phyloP scores from a whole-genome alignment of 2,329 filamentous ascomycete species.

The Clonostachys byssicola region DNA sequence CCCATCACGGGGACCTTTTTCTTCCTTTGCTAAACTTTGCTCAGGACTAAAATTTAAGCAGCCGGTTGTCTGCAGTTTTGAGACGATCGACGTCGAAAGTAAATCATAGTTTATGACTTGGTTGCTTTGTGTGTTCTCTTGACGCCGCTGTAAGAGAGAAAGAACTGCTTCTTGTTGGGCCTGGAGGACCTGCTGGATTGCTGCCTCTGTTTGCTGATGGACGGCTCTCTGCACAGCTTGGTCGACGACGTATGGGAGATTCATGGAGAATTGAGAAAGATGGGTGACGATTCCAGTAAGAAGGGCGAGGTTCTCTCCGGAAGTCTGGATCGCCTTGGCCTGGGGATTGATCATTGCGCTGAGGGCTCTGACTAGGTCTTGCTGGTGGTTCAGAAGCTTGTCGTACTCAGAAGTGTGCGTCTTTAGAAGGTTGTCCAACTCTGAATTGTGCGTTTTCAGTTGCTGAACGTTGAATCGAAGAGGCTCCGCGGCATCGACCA shows the following conservation, averaged over 20 bases:
- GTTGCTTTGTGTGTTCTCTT: background rate
- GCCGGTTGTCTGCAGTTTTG: background rate
- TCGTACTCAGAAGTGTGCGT: no score
- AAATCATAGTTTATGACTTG: constrained; percentile 1
- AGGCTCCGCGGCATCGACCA: constrained; percentile 21
- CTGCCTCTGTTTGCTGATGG: constrained; percentile 10
- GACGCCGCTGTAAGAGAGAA: constrained; percentile 4
- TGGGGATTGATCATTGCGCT: constrained; percentile 10
- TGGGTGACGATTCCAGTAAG: constrained; percentile 10
- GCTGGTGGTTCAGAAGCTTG: background rate
- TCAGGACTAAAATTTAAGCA: no score
- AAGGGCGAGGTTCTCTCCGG: constrained; percentile 12
- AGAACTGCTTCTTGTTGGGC: constrained; percentile 13
- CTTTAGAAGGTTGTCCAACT: no score
- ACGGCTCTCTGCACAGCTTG: constrained; percentile 11
- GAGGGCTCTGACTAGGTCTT: constrained; percentile 6
- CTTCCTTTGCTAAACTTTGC: background rate
- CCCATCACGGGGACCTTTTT: background rate
- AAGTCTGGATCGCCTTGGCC: constrained; percentile 4
- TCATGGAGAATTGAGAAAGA: constrained; percentile 14
- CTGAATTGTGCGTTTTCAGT: no score
- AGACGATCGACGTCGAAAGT: background rate
- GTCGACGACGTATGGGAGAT: constrained; percentile 15
- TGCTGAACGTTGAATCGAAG: constrained; percentile 7
- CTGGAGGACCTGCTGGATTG: constrained; percentile 10